phyloP scores from a whole-genome alignment of 2,329 filamentous ascomycete genomes.

The Periglandula ipomoeae region DNA sequence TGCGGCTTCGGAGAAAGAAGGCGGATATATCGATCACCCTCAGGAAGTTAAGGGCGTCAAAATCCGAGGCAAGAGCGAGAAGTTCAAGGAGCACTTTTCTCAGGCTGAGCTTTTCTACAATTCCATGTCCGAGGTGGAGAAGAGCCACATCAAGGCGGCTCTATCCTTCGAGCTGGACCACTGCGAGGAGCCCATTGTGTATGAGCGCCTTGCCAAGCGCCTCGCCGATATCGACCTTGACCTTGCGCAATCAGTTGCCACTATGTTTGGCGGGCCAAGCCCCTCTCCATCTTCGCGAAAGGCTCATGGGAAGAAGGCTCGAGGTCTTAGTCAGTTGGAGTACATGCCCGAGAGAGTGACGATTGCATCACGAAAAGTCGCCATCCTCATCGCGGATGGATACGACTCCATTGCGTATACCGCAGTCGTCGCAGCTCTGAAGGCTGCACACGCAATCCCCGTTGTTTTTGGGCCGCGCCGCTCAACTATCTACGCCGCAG shows the following conservation, averaged over 20 bases:
- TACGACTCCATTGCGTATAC: slow-evolving; percentile 60
- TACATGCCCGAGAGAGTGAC: slow-evolving; percentile 54
- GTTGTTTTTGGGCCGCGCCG: slow-evolving; percentile 65
- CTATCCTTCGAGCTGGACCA: slow-evolving; percentile 72
- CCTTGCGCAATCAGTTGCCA: slow-evolving; percentile 60
- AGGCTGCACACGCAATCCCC: slow-evolving; percentile 53
- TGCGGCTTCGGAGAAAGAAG: slow-evolving; percentile 52
- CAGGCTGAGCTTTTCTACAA: slow-evolving; percentile 82
- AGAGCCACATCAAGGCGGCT: slow-evolving; percentile 61
- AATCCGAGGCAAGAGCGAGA: slow-evolving; percentile 55
- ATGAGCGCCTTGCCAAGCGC: slow-evolving; percentile 58
- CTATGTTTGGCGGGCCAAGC: slow-evolving; percentile 58
- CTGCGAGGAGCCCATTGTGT: slow-evolving; percentile 71
- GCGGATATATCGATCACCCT: slow-evolving; percentile 58
- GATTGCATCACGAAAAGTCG: slow-evolving; percentile 62
- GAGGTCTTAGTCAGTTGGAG: slow-evolving; percentile 60
- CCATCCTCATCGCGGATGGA: slow-evolving; percentile 69
- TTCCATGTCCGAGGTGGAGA: slow-evolving; percentile 59
- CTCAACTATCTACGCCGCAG: slow-evolving; percentile 53
- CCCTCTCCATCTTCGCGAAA: slow-evolving; percentile 47
- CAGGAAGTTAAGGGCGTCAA: slow-evolving; percentile 62
- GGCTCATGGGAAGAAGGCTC: slow-evolving; percentile 54
- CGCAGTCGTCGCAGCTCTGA: slow-evolving; percentile 54
- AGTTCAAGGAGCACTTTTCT: slow-evolving; percentile 69
- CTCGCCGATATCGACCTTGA: slow-evolving; percentile 63